Base-by-base conservation (phyloP, 306 rosid species). In the Vigna unguiculata region DNA sequence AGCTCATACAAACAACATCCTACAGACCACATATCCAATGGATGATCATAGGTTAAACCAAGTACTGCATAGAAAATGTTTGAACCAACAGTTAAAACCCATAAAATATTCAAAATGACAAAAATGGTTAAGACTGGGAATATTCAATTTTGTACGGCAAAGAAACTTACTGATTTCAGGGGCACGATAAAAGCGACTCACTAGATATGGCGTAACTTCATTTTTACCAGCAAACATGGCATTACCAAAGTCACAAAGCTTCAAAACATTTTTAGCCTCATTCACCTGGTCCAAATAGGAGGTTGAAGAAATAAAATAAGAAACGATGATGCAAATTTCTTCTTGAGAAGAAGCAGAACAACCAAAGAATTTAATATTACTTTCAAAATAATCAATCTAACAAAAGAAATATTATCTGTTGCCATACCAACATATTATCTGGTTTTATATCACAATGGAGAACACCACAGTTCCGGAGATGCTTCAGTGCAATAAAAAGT, bases 181-280 rank as follows among this genome's bases (percentile, higher is more conserved):
- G 59, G 97, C 93, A 74, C 97, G 96, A 81, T 93, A 93, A 85
- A 93, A 93, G 14, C 96, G 90, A 70, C 97, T 93, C 65, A 90
- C 96, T 36, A 90, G 94, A 81, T 95, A 95, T 1, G 99, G 99
- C 0, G 99, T 95, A 49, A 95, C 88, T 80, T 95, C 99, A 76
- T 92, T 95, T 87, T 92, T 95, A 71, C 99, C 97, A 63, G 99
- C 96, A 85, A 92, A 95, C 99, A 95, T 95, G 36, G 99, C 99
- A 85, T 95, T 95, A 19, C 99, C 99, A 78, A 95, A 92, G 86
- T 95, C 99, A 80, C 99, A 95, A 67, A 95, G 96, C 91, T 95
- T 95, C 83, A 95, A 83, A 57, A 92, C 97, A 86, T 95, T 95
- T 83, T 95, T 95, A n/a, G 96, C 92, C 84, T 92, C 99, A 6